These are phyloP conservation scores for Phenoliferia sp. DNA, from an alignment of 1,284 basidiomycete species.

Conservation along the genomic window DNA sequence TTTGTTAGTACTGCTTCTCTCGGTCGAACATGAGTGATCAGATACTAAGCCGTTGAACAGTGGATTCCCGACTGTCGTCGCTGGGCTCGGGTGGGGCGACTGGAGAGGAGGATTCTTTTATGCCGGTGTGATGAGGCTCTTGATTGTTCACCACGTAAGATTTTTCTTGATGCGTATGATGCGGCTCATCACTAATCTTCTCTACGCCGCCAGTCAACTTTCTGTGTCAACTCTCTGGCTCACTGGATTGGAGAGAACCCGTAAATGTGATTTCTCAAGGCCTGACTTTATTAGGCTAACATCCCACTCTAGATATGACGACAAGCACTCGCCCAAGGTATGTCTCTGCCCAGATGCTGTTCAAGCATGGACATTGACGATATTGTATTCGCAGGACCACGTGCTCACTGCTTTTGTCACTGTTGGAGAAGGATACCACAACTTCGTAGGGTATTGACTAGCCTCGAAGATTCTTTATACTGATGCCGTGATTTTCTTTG, in stretches of 20 bases:
- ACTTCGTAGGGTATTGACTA: too few species aligned
- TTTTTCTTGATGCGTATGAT: neutral
- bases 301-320: constrained; percentile 57
- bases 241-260: constrained; percentile 89
- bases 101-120: constrained; percentile 77
- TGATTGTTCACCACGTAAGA: constrained; percentile 83
- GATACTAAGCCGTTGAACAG: neutral
- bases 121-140: constrained; percentile 70
- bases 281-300: neutral
- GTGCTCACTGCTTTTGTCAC: constrained; percentile 80
- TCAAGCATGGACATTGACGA: neutral
- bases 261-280: neutral
- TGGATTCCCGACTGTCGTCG: constrained; percentile 66
- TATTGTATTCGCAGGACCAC: constrained; percentile 47
- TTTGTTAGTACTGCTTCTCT: constrained; percentile 41
- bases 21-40: neutral
- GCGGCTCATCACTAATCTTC: neutral
- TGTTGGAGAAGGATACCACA: constrained; percentile 92
- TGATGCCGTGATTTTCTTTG: neutral
- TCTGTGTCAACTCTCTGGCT: constrained; percentile 91
- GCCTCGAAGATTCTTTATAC: too few species aligned
- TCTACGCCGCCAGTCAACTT: constrained; percentile 61
- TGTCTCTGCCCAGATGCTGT: neutral
- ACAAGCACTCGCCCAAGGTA: constrained; percentile 52
- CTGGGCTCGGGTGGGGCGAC: constrained; percentile 78